These are phyloP conservation scores for Sutorius eximius DNA, from an alignment of 1,284 basidiomycete genomes.

Conservation along the genomic window DNA sequence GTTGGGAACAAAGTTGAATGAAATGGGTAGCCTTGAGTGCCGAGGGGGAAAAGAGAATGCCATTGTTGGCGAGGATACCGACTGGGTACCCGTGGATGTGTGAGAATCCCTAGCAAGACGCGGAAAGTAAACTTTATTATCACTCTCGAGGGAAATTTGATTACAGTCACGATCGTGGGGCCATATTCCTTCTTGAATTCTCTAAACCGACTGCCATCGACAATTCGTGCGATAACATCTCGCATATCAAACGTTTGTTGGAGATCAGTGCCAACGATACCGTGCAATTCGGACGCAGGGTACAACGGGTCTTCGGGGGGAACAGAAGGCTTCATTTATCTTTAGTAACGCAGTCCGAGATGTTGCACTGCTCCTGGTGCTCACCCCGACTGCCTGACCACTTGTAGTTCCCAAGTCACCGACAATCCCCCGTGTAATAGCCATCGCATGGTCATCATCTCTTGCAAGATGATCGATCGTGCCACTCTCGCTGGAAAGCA, in stretches of 20 bases:
- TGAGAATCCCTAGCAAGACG: slow-evolving; percentile 71
- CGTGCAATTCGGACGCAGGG: slow-evolving; percentile 78
- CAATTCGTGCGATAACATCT: slow-evolving; percentile 88
- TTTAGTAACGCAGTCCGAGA: slow-evolving; percentile 11
- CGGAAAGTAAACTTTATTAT: slow-evolving; percentile 5
- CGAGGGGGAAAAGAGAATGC: slow-evolving; percentile 91
- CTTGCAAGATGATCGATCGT: slow-evolving; percentile 91
- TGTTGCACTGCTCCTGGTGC: slow-evolving; percentile 23
- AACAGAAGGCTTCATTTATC: slow-evolving; percentile 50
- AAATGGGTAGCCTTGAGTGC: slow-evolving; percentile 95
- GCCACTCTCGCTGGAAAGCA: slow-evolving; percentile 93
- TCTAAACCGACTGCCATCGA: slow-evolving; percentile 89
- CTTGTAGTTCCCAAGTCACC: slow-evolving; percentile 73
- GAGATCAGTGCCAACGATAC: slow-evolving; percentile 88
- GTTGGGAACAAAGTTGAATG: slow-evolving; percentile 91
- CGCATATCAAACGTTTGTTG: slow-evolving; percentile 91
- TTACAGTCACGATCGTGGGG: slow-evolving; percentile 83
- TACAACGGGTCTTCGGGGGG: slow-evolving; percentile 77
- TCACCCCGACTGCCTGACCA: slow-evolving; percentile 47
- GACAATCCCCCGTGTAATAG: slow-evolving; percentile 80
- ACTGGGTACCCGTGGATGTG: slow-evolving; percentile 87
- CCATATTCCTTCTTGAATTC: slow-evolving; percentile 98
- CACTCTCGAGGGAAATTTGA: slow-evolving; percentile 24
- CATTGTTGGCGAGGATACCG: slow-evolving; percentile 92
- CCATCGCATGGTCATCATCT: slow-evolving; percentile 87